phyloP scores from a whole-genome alignment of 495 filamentous ascomycete genomes.

The Talaromyces trachyspermus region DNA sequence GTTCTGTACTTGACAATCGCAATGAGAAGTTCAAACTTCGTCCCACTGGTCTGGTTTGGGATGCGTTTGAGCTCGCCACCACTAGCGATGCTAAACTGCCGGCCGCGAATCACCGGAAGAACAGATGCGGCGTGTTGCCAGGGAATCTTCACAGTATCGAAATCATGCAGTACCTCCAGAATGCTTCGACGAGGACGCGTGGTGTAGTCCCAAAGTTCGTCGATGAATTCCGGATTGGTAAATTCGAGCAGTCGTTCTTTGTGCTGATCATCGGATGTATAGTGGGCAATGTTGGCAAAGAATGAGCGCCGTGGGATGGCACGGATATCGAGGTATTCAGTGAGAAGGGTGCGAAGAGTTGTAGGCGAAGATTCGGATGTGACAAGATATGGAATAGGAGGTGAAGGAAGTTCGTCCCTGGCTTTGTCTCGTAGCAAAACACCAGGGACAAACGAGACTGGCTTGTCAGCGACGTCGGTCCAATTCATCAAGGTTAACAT shows the following conservation, averaged over 20 bases:
- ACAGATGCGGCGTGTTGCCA: conserved; percentile 60
- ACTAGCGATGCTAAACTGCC: conserved; percentile 86
- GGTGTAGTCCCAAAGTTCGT: conserved; percentile 94
- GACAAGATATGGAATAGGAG: conserved; percentile 36
- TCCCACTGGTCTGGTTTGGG: conserved; percentile 23
- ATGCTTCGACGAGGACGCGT: conserved; percentile 86
- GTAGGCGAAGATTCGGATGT: conserved; percentile 28
- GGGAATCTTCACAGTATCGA: conserved; percentile 74
- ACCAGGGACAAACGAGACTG: conserved; percentile 42
- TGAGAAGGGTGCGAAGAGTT: conserved; percentile 70
- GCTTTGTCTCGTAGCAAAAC: conserved; percentile 9
- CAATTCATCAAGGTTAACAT: conserved; percentile 73
- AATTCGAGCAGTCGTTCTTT: conserved; percentile 80
- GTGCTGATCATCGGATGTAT: conserved; percentile 63
- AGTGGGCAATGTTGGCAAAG: conserved; percentile 66
- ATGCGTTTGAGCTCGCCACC: conserved; percentile 47
- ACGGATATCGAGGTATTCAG: conserved; percentile 77
- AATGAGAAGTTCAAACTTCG: conserved; percentile 66
- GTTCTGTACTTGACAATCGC: conserved; percentile 92
- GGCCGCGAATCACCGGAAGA: conserved; percentile 66
- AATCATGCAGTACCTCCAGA: conserved; percentile 85
- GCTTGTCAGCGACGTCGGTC: conserved; percentile 60
- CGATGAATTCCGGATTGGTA: conserved; percentile 62
- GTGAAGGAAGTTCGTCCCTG: conserved; percentile 19
- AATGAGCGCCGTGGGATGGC: conserved; percentile 83